Evolutionary conservation across 495 filamentous ascomycete species (phyloP).

Genomic region (Aspergillus nidulans): DNA sequence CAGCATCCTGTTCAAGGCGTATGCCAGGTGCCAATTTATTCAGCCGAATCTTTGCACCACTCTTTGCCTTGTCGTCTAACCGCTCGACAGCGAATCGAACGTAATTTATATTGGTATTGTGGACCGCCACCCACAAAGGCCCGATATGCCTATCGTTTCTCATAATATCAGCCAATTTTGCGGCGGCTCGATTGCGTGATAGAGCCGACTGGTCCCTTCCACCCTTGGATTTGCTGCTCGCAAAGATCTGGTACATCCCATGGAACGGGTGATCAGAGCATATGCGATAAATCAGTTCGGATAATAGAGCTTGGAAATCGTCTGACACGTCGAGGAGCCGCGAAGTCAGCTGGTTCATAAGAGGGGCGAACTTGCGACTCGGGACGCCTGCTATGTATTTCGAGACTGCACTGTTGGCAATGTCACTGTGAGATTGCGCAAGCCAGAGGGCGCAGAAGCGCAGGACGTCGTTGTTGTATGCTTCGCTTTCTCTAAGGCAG

Average conservation of each 20-base stretch:
- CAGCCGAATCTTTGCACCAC: conserved; percentile 59
- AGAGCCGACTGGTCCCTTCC: conserved; percentile 67
- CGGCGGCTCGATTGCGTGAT: conserved; percentile 68
- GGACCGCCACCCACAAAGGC: conserved; percentile 59
- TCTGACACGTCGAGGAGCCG: conserved; percentile 66
- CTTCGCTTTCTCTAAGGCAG: conserved; percentile 74
- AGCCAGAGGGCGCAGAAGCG: conserved; percentile 97
- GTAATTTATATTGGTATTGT: conserved; percentile 69
- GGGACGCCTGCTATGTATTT: conserved; percentile 67
- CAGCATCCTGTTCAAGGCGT: conserved; percentile 51
- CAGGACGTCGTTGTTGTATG: conserved; percentile 82
- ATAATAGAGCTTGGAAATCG: conserved; percentile 72
- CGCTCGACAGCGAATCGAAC: conserved; percentile 65
- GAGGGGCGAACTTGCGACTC: conserved; percentile 81
- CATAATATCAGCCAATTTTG: conserved; percentile 57
- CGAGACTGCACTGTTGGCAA: conserved; percentile 72
- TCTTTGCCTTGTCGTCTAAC: conserved; percentile 57
- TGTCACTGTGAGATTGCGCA: conserved; percentile 65
- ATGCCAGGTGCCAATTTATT: conserved; percentile 54
- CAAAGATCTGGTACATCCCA: conserved; percentile 92
- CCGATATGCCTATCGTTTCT: conserved; percentile 42
- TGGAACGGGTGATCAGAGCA: conserved; percentile 93
- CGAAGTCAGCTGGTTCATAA: conserved; percentile 96
- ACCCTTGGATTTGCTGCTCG: conserved; percentile 61
- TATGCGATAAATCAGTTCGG: conserved; percentile 67